A percentile compares a stretch with the other conserved stretches of the same genome.
Conservation (phyloP, 2,329 filamentous ascomycete species). For the Tolypocladium amazonense region DNA sequence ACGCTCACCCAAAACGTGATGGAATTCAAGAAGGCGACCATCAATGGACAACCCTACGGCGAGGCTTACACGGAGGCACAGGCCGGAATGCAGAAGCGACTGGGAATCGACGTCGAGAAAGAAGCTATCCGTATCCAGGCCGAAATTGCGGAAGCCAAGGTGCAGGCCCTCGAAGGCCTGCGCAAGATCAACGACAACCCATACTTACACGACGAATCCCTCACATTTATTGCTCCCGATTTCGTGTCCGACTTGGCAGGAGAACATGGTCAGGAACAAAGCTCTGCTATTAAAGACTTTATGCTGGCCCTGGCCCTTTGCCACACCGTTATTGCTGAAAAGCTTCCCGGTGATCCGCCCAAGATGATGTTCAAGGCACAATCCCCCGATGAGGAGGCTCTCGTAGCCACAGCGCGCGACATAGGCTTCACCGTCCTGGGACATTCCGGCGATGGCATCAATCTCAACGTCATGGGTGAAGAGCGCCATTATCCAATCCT, state of each 20-base stretch:
- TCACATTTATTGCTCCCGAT: slow-evolving; percentile 88
- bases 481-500: slow-evolving; percentile 79
- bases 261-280: slow-evolving; percentile 65
- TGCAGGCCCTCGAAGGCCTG: slow-evolving; percentile 60
- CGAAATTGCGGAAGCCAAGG: slow-evolving; percentile 71
- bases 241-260: slow-evolving; percentile 78
- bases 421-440: slow-evolving; percentile 91
- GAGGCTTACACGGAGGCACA: slow-evolving; percentile 97
- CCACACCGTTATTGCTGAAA: slow-evolving; percentile 90
- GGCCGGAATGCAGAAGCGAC: slow-evolving; percentile 86
- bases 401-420: slow-evolving; percentile 88
- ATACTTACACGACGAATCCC: slow-evolving; percentile 76
- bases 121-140: slow-evolving; percentile 62
- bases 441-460: slow-evolving; percentile 66
- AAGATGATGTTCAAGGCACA: slow-evolving; percentile 94
- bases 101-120: slow-evolving; percentile 77
- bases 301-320: slow-evolving; percentile 95
- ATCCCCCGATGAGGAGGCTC: slow-evolving; percentile 88
- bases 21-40: slow-evolving; percentile 98
- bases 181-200: slow-evolving; percentile 78
- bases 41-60: slow-evolving; percentile 93
- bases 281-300: slow-evolving; percentile 71
- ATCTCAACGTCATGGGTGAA: slow-evolving; percentile 76
- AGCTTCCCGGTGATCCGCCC: slow-evolving; percentile 75
- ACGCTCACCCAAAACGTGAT: slow-evolving; percentile 96